Evolutionary conservation across 768 basidiomycete genomes (phyloP), one percentile per base, ranked within the genome.

Genomic region (Xerocomus brunneocitrinus): DNA sequence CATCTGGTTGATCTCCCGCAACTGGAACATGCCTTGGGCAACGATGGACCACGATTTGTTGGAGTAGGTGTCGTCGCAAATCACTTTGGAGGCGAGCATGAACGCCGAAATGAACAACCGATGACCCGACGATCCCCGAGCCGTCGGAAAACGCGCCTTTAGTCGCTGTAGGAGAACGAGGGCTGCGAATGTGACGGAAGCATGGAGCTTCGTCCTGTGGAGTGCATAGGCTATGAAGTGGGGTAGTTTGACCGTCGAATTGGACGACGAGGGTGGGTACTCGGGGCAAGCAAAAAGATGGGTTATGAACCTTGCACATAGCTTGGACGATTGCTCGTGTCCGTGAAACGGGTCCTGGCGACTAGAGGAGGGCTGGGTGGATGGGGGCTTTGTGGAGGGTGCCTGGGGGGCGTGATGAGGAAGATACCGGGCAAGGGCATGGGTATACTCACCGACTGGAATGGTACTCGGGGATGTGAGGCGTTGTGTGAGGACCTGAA

Each of bases 21-120:
- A 66, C 3, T 76, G 78, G 62, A 94, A 95, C 82, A 92, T 86
- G 28, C 83, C 85, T 68, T 94, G 90, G 0, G 89, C 91, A 38
- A 95, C 92, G 42, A 94, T 87, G 5, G 83, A 81, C 92, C 92
- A 95, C 0, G 87, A 89, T 66, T 92, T 91, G 79, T 94, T 94
- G 14, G 88, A 91, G 67, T 94, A 95, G 0, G 91, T 94, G 62
- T 94, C 91, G 74, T 95, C 91, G 71, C 91, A 93, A 46, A 92
- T 87, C n/a, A 93, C 87, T 65, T 85, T 85, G 3, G 77, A 79
- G 0, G 83, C 77, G 60, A 86, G 82, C 86, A 88, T 88, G 63
- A 87, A 85, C 0, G 87, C 84, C 0, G 83, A 83, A 13, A 89
- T 79, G 62, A 87, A 87, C 0, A 89, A 65, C 0, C 87, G 77